These are phyloP conservation scores for Paspalum vaginatum DNA, from an alignment of 176 grass and related monocot genomes.

Conservation along the genomic window DNA sequence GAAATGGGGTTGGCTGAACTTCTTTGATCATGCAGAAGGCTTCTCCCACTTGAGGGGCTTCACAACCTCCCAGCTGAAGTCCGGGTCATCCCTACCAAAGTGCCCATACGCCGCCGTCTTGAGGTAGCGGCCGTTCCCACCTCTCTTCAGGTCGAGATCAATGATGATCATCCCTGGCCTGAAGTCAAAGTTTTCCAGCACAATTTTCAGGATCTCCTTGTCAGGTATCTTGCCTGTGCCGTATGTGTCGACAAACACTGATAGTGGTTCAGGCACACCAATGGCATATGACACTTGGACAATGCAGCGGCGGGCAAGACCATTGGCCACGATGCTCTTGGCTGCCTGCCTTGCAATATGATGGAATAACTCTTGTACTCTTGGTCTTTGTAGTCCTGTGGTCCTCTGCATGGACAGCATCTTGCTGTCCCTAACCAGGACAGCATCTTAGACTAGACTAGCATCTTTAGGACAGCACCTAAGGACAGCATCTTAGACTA, in stretches of 20 bases:
- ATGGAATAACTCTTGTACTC: no score
- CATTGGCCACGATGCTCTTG: constrained; percentile 54
- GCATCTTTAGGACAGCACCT: no score
- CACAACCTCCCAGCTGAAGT: constrained; percentile 65
- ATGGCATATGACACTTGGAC: constrained; percentile 62
- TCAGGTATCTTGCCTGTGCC: constrained; percentile 57
- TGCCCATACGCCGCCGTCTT: constrained; percentile 58
- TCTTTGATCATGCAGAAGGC: constrained; percentile 34
- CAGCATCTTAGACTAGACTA: no score
- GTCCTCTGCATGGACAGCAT: no score
- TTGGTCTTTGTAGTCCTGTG: no score
- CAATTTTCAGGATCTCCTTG: constrained; percentile 54
- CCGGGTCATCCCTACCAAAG: constrained; percentile 52
- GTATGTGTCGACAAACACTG: constrained; percentile 58
- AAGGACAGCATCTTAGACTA: no score
- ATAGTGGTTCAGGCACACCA: constrained; percentile 53
- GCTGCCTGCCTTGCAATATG: constrained; percentile 55
- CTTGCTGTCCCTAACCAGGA: no score
- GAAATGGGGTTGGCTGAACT: not conserved
- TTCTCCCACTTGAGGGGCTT: constrained; percentile 60
- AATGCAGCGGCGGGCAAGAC: constrained; percentile 52
- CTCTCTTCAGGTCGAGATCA: constrained; percentile 55
- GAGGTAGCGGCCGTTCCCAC: constrained; percentile 40
- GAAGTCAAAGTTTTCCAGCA: constrained; percentile 56
- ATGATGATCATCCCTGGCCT: constrained; percentile 65